phyloP scores from a whole-genome alignment of 1,284 basidiomycete genomes.

The Athelia psychrophila region DNA sequence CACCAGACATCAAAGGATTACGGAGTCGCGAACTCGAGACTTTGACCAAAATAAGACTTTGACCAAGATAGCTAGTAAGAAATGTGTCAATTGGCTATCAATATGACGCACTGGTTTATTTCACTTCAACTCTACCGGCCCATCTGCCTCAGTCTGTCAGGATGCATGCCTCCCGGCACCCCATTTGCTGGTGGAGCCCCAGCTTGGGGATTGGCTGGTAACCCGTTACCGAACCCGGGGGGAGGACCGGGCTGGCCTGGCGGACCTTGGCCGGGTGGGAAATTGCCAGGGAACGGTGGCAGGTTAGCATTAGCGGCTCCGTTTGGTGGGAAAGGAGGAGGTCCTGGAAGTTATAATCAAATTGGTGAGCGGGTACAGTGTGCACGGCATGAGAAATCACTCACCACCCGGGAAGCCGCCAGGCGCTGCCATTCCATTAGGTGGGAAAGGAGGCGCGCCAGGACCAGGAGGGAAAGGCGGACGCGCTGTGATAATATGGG shows the following conservation, averaged over 20 bases:
- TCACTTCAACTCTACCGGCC: slow-evolving; percentile 21
- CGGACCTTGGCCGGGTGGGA: slow-evolving; percentile 21
- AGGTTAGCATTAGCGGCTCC: slow-evolving; percentile 33
- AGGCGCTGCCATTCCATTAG: slow-evolving; percentile 43
- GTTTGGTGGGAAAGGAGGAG: slow-evolving; percentile 62
- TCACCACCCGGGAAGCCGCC: slow-evolving; percentile 39
- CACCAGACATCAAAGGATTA: too few species aligned
- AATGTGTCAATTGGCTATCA: background rate
- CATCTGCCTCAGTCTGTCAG: slow-evolving; percentile 87
- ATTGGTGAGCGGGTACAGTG: background rate
- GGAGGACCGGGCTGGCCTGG: slow-evolving; percentile 21
- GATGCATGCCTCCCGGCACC: slow-evolving; percentile 66
- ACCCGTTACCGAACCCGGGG: slow-evolving; percentile 29
- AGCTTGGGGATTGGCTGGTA: slow-evolving; percentile 10
- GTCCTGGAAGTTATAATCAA: slow-evolving; percentile 25
- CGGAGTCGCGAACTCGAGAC: too few species aligned
- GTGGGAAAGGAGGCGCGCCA: slow-evolving; percentile 32
- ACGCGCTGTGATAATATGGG: slow-evolving; percentile 35
- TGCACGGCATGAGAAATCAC: slow-evolving; percentile 12
- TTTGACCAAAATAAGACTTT: too few species aligned
- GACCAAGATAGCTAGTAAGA: background rate
- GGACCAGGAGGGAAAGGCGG: slow-evolving; percentile 69
- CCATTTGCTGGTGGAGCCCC: slow-evolving; percentile 24
- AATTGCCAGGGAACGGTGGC: slow-evolving; percentile 49
- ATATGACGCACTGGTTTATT: too few species aligned